Conservation (phyloP, 164 flowering plant species). For the Chimonanthus salicifolius region DNA sequence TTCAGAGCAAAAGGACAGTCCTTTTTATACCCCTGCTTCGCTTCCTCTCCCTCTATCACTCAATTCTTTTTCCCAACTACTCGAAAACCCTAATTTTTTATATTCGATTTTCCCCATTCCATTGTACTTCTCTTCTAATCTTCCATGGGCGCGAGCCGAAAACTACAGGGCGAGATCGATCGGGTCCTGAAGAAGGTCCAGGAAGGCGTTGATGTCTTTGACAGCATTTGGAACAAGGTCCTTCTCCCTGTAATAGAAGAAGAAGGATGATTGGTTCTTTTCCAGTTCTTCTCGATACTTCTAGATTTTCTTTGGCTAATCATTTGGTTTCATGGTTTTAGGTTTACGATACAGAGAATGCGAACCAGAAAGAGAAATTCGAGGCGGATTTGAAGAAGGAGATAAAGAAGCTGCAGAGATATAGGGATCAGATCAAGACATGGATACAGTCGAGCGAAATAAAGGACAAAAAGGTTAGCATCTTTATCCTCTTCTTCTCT, state of each 20-base stretch:
- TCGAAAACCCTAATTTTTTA: not conserved
- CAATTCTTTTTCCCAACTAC: not conserved
- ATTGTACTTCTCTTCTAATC: not conserved
- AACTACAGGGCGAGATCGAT: conserved; percentile 98
- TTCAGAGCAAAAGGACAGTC: not conserved
- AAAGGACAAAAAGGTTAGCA: conserved; percentile 86
- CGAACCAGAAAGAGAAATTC: conserved; percentile 97
- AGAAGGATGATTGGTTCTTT: not conserved
- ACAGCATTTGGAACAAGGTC: conserved; percentile 99
- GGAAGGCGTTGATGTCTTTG: conserved; percentile 96
- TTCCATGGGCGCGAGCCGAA: conserved; percentile 92
- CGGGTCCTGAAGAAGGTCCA: conserved; percentile 98
- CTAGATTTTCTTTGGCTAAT: not conserved
- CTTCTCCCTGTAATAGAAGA: not conserved
- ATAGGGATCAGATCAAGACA: conserved; percentile 97
- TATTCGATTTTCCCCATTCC: not conserved
- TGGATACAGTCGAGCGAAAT: conserved; percentile 99
- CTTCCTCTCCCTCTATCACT: not conserved
- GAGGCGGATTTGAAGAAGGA: conserved; percentile 99
- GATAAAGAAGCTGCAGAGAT: conserved; percentile 95
- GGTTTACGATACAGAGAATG: conserved; percentile 98
- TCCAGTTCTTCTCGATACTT: not conserved
- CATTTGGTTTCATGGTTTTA: conserved; percentile 18
- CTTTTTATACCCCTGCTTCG: not conserved
- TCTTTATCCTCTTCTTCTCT: not conserved